Conservation (phyloP, 768 basidiomycete species). For the Albatrellus ellisii region DNA sequence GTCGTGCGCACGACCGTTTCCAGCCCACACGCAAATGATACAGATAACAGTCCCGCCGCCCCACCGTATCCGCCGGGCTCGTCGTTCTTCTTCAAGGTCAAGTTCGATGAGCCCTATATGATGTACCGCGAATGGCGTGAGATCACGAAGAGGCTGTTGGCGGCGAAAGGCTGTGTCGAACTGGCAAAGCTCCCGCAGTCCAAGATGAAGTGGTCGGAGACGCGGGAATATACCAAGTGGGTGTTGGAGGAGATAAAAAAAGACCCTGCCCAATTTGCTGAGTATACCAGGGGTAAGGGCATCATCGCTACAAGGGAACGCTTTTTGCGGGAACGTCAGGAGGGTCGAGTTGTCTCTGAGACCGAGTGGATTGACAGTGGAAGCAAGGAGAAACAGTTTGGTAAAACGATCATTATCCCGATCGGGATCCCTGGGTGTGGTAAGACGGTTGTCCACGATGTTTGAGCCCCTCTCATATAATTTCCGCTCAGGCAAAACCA, state of each 20-base stretch:
- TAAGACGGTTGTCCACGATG: constrained; percentile 24
- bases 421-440: constrained; percentile 91
- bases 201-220: constrained; percentile 69
- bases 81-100: constrained; percentile 98
- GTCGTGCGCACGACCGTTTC: constrained; percentile 73
- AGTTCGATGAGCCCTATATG: constrained; percentile 98
- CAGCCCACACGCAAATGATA: constrained; percentile 24
- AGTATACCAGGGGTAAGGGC: constrained; percentile 59
- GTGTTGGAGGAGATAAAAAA: constrained; percentile 59
- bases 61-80: constrained; percentile 68
- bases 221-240: constrained; percentile 72
- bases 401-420: constrained; percentile 78
- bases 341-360: constrained; percentile 20
- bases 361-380: too few species aligned
- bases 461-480: neutral
- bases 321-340: constrained; percentile 37
- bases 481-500: constrained; percentile 67
- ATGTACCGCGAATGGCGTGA: constrained; percentile 99
- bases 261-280: constrained; percentile 45
- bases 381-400: constrained; percentile 26
- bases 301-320: constrained; percentile 74
- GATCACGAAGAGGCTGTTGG: constrained; percentile 68
- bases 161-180: constrained; percentile 21
- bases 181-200: constrained; percentile 37
- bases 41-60: constrained; percentile 14